Percentiles rank a stretch among this genome's conserved stretches.
Evolutionary conservation across 75 land plant species (phyloP).

Genomic region (Pinus albicaulis): DNA sequence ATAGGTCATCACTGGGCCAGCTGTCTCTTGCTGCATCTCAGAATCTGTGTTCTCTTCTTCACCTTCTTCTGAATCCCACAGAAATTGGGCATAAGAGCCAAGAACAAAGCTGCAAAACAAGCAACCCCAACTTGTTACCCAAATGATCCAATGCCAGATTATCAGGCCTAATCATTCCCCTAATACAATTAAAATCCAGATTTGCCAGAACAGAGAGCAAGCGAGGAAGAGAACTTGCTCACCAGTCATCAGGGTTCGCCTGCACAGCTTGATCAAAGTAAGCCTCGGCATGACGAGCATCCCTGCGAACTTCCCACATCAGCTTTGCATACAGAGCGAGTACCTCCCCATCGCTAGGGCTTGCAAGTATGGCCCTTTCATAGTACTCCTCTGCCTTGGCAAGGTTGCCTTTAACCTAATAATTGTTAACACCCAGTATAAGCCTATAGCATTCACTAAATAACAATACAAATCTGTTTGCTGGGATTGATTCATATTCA

Average conservation of each 20-base stretch:
- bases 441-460: too few species aligned
- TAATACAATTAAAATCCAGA: neutral
- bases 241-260: slow-evolving; percentile 74
- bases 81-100: slow-evolving; percentile 66
- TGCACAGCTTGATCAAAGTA: slow-evolving; percentile 66
- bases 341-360: slow-evolving; percentile 70
- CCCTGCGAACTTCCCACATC: slow-evolving; percentile 57
- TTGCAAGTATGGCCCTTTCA: slow-evolving; percentile 72
- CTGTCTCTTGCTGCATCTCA: neutral
- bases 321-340: slow-evolving; percentile 61
- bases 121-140: neutral
- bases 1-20: too few species aligned
- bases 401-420: slow-evolving; percentile 17
- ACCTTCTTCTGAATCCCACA: slow-evolving; percentile 67
- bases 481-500: neutral
- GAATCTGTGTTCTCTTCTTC: slow-evolving; percentile 21
- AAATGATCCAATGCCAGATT: neutral
- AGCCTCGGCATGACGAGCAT: slow-evolving; percentile 44
- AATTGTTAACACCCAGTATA: too few species aligned
- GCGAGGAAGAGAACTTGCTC: neutral
- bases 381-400: slow-evolving; percentile 66
- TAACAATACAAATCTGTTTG: too few species aligned
- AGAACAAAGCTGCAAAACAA: slow-evolving; percentile 55
- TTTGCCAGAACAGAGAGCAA: neutral
- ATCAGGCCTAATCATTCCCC: neutral